Evolutionary conservation across 805 yeast species (phyloP).

Genomic region (Wickerhamiella kazuoi): DNA sequence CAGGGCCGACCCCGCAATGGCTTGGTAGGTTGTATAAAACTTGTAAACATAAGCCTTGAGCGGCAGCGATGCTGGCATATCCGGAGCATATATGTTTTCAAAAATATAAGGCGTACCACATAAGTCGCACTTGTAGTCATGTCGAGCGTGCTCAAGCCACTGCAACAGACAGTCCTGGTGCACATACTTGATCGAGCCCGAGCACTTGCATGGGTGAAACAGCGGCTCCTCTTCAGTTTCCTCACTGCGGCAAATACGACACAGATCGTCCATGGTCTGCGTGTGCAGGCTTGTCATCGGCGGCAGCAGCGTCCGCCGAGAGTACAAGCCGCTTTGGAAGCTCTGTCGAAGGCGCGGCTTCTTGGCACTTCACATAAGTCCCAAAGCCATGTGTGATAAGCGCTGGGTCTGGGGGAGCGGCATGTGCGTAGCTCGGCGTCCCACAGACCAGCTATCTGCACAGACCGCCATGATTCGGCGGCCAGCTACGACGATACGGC

Average conservation of each 20-base stretch:
- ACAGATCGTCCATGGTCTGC: slow-evolving; percentile 31
- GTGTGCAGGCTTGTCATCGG: too few relatives aligned
- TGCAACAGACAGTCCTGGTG: slow-evolving; percentile 84
- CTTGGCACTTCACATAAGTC: too few relatives aligned
- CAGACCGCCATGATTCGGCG: slow-evolving; percentile 55
- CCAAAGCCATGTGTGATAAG: too few relatives aligned
- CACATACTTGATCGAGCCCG: slow-evolving; percentile 82
- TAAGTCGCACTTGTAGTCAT: slow-evolving; percentile 63
- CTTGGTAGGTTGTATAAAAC: background rate
- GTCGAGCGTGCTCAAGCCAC: slow-evolving; percentile 62
- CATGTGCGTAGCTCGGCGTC: too few relatives aligned
- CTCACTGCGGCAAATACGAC: slow-evolving; percentile 91
- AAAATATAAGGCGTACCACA: slow-evolving; percentile 64
- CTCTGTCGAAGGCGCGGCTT: too few relatives aligned
- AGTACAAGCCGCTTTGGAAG: too few relatives aligned
- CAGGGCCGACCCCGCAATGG: slow-evolving; percentile 6
- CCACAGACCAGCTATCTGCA: background rate
- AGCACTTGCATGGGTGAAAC: slow-evolving; percentile 81
- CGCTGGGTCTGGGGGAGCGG: too few relatives aligned
- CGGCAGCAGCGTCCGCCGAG: too few relatives aligned
- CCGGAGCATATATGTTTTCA: slow-evolving; percentile 42
- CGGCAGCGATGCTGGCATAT: slow-evolving; percentile 53
- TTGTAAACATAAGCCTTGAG: slow-evolving; percentile 19
- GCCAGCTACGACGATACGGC: slow-evolving; percentile 45
- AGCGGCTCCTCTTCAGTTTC: slow-evolving; percentile 64